Percentiles rank a stretch among this genome's conserved stretches.
Conservation (phyloP, 768 basidiomycete genomes). For the Lentinula sp. region DNA sequence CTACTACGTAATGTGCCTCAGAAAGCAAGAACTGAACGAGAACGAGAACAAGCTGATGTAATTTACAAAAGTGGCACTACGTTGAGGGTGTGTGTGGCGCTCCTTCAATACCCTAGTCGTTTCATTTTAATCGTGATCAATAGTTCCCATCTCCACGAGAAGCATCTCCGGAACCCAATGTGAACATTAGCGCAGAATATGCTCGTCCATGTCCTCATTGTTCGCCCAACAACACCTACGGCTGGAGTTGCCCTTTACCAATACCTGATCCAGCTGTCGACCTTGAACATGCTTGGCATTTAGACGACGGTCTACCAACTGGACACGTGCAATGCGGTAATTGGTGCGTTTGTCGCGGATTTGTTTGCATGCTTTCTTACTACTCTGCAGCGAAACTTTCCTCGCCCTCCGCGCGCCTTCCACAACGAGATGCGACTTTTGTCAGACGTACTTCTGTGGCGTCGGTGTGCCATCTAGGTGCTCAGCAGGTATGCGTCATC, state of each 20-base stretch:
- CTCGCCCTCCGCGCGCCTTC: constrained; percentile 67
- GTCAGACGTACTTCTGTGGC: constrained; percentile 78
- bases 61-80: constrained; percentile 58
- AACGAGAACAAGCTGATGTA: constrained; percentile 78
- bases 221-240: constrained; percentile 58
- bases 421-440: constrained; percentile 82
- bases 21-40: constrained; percentile 59
- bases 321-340: constrained; percentile 81
- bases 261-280: constrained; percentile 67
- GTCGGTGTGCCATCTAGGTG: constrained; percentile 74
- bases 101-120: neutral
- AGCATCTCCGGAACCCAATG: constrained; percentile 68
- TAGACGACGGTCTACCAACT: constrained; percentile 73
- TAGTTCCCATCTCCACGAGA: constrained; percentile 76
- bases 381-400: constrained; percentile 55
- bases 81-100: constrained; percentile 49
- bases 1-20: constrained; percentile 68
- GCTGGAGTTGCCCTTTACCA: constrained; percentile 79
- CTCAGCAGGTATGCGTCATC: neutral
- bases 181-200: constrained; percentile 58
- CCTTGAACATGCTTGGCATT: constrained; percentile 67
- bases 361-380: neutral
- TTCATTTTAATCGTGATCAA: neutral
- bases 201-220: constrained; percentile 82
- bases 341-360: constrained; percentile 41